Percentiles rank a stretch among this genome's conserved stretches.
Conservation (phyloP, 441 rosid genomes). For the Cnidoscolus chayamansa region DNA sequence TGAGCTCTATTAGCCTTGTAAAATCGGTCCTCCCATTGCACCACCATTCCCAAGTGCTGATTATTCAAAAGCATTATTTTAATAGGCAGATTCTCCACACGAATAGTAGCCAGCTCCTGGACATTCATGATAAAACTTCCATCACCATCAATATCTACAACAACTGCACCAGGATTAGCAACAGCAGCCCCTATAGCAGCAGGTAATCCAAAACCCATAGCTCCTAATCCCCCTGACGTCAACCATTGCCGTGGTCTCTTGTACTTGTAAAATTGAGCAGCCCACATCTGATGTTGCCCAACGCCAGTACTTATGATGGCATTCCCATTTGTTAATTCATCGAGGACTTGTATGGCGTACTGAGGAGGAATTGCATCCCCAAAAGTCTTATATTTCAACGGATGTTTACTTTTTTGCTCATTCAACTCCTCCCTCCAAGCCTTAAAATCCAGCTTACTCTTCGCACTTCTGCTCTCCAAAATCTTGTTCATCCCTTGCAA, state of each 20-base stretch:
- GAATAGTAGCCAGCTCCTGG: slow-evolving; percentile 84
- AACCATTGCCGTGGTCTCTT: slow-evolving; percentile 87
- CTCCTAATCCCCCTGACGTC: slow-evolving; percentile 89
- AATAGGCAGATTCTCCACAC: slow-evolving; percentile 80
- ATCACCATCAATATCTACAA: slow-evolving; percentile 92
- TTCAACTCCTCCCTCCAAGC: slow-evolving; percentile 72
- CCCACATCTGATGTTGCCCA: slow-evolving; percentile 99
- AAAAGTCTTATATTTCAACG: slow-evolving; percentile 68
- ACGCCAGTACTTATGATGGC: slow-evolving; percentile 93
- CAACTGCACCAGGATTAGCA: slow-evolving; percentile 71
- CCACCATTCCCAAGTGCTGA: slow-evolving; percentile 97
- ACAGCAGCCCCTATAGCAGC: slow-evolving; percentile 96
- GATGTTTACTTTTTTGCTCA: slow-evolving; percentile 60
- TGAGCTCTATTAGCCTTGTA: slow-evolving; percentile 93
- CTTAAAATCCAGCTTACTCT: slow-evolving; percentile 50
- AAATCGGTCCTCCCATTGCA: slow-evolving; percentile 95
- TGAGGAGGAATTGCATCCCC: slow-evolving; percentile 93
- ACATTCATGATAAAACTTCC: slow-evolving; percentile 95
- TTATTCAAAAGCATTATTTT: slow-evolving; percentile 77
- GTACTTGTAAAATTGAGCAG: slow-evolving; percentile 94
- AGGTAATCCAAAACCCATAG: slow-evolving; percentile 97
- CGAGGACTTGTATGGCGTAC: slow-evolving; percentile 77
- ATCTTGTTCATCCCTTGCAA: slow-evolving; percentile 64
- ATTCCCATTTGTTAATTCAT: slow-evolving; percentile 77
- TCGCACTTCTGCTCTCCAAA: slow-evolving; percentile 45